Base-by-base conservation (phyloP, 2,329 filamentous ascomycete genomes). In the Cercospora citrullina region DNA sequence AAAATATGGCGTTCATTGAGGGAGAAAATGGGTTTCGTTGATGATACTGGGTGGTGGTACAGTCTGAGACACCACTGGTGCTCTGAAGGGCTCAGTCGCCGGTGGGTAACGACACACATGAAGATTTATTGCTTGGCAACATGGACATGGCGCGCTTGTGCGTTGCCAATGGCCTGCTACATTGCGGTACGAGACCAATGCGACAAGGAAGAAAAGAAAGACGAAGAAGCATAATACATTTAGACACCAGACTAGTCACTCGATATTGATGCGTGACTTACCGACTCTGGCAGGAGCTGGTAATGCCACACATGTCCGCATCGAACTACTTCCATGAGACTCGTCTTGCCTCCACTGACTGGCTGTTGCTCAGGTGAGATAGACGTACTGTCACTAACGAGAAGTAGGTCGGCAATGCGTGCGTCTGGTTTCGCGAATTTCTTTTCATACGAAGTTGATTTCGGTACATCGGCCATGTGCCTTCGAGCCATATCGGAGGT, bases 1-100 rank as follows among this genome's bases (percentile, higher is more conserved):
- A 58, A 57, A 53, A 63, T 12, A 63, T 33, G 62, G 62, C 48
- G 53, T 42, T 55, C 48, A 51, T 55, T 39, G 36, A 18, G 39
- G 45, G 28, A 64, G 61, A 45, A 63, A 23, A 33, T 55, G 28
- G 53, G n/a, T 48, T 57, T 60, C 42, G 51, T 64, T 45, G 63
- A 58, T 45, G 59, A 26, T 63, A 59, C 18, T 33, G 28, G 31
- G 55, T 21, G 31, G 31, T 53, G 33, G 55, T 61, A 59, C 30
- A 28, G 63, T 64, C 61, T 67, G 60, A 67, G 48, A 61, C 65
- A 58, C 23, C 31, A 60, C 70, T 66, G 66, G 71, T 73, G 71
- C 70, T 72, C 71, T 73, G 71, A 73, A 73, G 71, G 62, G 71
- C 71, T 73, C 71, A 69, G 70, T 66, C 70, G 69, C 68, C 64